These are phyloP conservation scores for Podospora anserina DNA, from an alignment of 495 filamentous ascomycete genomes.

Conservation along the genomic window DNA sequence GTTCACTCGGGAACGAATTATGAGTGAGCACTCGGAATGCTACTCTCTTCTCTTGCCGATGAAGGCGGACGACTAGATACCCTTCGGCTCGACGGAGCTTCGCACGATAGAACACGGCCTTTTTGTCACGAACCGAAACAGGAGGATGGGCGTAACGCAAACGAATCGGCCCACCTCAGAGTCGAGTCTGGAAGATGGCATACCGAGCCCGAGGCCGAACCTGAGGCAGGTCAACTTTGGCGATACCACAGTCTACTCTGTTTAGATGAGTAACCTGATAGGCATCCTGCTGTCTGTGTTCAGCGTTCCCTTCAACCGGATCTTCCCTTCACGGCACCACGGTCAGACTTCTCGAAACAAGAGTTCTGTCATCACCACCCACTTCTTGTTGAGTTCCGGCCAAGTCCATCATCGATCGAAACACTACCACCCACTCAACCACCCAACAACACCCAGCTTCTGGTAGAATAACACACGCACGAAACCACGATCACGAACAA, in stretches of 20 bases:
- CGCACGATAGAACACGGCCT: neutral
- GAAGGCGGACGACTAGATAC: neutral
- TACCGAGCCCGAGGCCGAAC: neutral
- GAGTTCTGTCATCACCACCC: neutral
- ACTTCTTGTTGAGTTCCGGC: neutral
- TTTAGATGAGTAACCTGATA: neutral
- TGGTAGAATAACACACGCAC: neutral
- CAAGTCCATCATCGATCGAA: neutral
- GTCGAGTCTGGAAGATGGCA: neutral
- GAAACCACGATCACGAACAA: neutral
- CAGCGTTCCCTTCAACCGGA: neutral
- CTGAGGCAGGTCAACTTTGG: neutral
- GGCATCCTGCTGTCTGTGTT: no score
- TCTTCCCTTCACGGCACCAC: neutral
- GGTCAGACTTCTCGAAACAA: neutral
- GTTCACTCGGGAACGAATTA: neutral
- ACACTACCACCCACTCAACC: neutral
- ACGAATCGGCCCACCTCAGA: neutral
- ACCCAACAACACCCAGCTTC: neutral
- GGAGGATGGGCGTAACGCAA: neutral
- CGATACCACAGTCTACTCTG: neutral
- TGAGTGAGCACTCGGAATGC: neutral
- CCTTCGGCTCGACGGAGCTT: neutral
- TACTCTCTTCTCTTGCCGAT: neutral
- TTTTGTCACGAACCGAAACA: slow-evolving; percentile 1